Percentiles rank a stretch among this genome's conserved stretches.
Evolutionary conservation across 2,329 filamentous ascomycete species (phyloP).

Genomic region (Davidsoniella virescens): DNA sequence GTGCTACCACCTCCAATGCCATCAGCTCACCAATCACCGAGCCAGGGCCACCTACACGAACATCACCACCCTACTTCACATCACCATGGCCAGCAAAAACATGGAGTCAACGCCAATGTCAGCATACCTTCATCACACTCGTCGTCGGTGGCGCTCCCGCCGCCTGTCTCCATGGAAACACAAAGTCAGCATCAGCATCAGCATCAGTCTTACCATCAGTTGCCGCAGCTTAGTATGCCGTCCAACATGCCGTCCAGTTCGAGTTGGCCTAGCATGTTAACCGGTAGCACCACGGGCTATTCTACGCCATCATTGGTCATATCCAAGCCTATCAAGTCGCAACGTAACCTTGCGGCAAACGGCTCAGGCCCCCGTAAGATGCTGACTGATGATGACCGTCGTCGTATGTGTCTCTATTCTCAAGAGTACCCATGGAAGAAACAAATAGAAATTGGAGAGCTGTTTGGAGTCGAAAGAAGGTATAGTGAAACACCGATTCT

Average conservation of each 20-base stretch:
- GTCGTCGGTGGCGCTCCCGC: slow-evolving; percentile 1
- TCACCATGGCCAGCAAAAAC: neutral
- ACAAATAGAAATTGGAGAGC: slow-evolving; percentile 88
- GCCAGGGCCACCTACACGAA: slow-evolving; percentile 24
- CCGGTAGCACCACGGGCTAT: slow-evolving; percentile 17
- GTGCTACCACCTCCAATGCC: slow-evolving; percentile 20
- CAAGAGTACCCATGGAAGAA: slow-evolving; percentile 80
- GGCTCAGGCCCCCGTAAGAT: slow-evolving; percentile 60
- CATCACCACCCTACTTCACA: slow-evolving; percentile 23
- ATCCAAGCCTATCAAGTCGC: slow-evolving; percentile 2
- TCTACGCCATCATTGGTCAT: neutral
- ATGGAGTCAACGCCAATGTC: no score
- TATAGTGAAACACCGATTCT: slow-evolving; percentile 27
- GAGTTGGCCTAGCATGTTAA: slow-evolving; percentile 70
- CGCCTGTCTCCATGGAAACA: neutral
- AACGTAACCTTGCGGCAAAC: slow-evolving; percentile 29
- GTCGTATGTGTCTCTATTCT: slow-evolving; percentile 86
- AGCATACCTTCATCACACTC: neutral
- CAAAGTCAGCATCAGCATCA: slow-evolving; percentile 14
- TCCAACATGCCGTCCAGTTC: slow-evolving; percentile 50
- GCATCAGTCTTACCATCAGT: slow-evolving; percentile 24
- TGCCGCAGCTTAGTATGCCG: slow-evolving; percentile 59
- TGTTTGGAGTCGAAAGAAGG: slow-evolving; percentile 97
- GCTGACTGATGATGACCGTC: slow-evolving; percentile 76
- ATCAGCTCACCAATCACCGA: slow-evolving; percentile 21